These are phyloP conservation scores for Fusarium sp. DNA, from an alignment of 2,329 filamentous ascomycete genomes.

Conservation along the genomic window DNA sequence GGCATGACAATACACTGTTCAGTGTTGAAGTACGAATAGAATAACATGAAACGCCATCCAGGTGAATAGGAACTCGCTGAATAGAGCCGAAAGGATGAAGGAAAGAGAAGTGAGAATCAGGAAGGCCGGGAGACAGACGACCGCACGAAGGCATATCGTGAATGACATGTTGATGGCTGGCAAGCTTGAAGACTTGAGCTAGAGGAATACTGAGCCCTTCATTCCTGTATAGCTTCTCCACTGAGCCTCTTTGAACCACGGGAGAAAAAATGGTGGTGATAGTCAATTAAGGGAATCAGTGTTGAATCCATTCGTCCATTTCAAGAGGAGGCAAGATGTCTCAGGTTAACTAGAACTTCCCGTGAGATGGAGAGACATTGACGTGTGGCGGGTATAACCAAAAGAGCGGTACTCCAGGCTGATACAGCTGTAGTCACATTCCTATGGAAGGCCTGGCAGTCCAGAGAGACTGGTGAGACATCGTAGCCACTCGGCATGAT, in stretches of 20 bases:
- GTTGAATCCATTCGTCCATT: constrained; percentile 36
- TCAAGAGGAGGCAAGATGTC: constrained; percentile 47
- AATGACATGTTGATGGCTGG: constrained; percentile 46
- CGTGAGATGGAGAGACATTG: constrained; percentile 1
- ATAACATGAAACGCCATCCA: constrained; percentile 35
- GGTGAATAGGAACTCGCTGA: constrained; percentile 7
- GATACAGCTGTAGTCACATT: constrained; percentile 40
- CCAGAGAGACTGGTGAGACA: constrained; percentile 37
- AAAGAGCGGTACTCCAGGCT: constrained; percentile 19
- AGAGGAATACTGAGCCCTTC: constrained; percentile 49
- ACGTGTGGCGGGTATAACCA: constrained; percentile 29
- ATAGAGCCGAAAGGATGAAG: constrained; percentile 21
- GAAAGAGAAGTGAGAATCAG: constrained; percentile 18
- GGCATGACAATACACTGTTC: constrained; percentile 34
- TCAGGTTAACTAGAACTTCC: constrained; percentile 27
- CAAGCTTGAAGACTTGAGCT: constrained; percentile 19
- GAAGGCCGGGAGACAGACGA: constrained; percentile 22
- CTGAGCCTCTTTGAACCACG: constrained; percentile 36
- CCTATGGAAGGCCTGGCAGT: constrained; percentile 35
- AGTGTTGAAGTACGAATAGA: constrained; percentile 33
- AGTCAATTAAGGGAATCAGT: constrained; percentile 19
- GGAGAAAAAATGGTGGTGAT: constrained; percentile 22
- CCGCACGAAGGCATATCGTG: constrained; percentile 34
- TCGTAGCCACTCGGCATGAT: constrained; percentile 24
- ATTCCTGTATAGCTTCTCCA: constrained; percentile 47